These are phyloP conservation scores for Zygosaccharomyces sapae DNA, from an alignment of 1,139 yeast species.

Conservation along the genomic window DNA sequence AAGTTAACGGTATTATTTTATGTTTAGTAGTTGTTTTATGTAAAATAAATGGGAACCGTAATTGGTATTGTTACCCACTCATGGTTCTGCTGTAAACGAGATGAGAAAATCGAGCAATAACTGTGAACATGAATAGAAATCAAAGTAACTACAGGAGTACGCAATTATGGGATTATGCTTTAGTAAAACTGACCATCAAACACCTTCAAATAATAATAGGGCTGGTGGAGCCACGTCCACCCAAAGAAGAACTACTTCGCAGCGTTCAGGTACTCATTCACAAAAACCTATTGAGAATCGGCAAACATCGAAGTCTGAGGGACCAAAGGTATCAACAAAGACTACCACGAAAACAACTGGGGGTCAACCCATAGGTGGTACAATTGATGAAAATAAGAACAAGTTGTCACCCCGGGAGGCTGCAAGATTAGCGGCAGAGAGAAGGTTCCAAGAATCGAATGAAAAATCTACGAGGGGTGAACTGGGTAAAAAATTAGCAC, in stretches of 20 bases:
- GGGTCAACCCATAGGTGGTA: conserved; percentile 8
- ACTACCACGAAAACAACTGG: background rate
- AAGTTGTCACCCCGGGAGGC: conserved; percentile 31
- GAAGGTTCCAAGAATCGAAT: conserved; percentile 25
- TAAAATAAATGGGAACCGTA: conserved; percentile 1
- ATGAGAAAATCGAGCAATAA: too few species aligned
- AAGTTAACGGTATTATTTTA: conserved; percentile 1
- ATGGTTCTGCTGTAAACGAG: too few species aligned
- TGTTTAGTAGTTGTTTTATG: conserved; percentile 3
- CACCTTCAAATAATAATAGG: conserved; percentile 16
- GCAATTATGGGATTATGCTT: conserved; percentile 31
- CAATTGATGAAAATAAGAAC: conserved; percentile 6
- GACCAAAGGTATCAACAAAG: background rate
- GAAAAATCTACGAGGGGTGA: conserved; percentile 28
- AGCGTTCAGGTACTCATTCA: background rate
- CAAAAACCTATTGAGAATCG: conserved; percentile 2
- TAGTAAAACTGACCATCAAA: conserved; percentile 19
- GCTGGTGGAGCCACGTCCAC: conserved; percentile 3
- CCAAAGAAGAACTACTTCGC: conserved; percentile 1
- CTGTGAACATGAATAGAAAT: too few species aligned
- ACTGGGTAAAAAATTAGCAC: conserved; percentile 31
- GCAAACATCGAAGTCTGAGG: background rate
- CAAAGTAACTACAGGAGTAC: too few species aligned
- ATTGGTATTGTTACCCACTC: background rate
- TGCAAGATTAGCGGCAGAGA: conserved; percentile 35